These are phyloP conservation scores for Closterium sp. DNA, from an alignment of 139 green algal species.

Conservation along the genomic window DNA sequence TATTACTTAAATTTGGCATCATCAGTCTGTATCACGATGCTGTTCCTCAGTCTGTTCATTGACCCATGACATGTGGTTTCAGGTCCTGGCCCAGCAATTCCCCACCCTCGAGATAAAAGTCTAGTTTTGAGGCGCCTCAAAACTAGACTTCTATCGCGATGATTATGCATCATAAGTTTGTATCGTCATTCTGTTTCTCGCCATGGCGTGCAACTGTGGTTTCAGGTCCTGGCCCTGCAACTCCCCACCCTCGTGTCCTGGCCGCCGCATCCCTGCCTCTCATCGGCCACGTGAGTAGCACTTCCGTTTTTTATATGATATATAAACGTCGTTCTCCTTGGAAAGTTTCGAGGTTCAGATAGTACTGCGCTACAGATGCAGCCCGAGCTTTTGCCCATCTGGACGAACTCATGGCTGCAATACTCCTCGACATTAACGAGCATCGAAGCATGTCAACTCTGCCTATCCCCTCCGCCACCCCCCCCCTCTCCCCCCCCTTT, in stretches of 20 bases:
- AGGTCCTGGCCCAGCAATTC: not conserved
- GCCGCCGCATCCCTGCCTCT: constrained; percentile 40
- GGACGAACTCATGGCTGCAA: not conserved
- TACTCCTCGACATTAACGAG: too few relatives aligned
- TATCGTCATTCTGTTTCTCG: too few relatives aligned
- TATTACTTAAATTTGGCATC: not conserved
- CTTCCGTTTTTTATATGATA: not conserved
- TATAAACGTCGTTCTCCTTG: not conserved
- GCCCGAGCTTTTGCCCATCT: not conserved
- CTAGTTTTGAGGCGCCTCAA: too few relatives aligned
- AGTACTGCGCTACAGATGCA: not conserved
- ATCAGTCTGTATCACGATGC: not conserved
- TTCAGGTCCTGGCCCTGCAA: constrained; percentile 47
- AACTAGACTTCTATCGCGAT: too few relatives aligned
- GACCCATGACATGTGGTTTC: too few relatives aligned
- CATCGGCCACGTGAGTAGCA: constrained; percentile 14
- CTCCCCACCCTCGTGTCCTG: constrained; percentile 43
- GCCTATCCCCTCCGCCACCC: too few relatives aligned
- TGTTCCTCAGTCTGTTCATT: not conserved
- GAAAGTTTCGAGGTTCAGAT: not conserved
- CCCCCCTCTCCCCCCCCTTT: too few relatives aligned
- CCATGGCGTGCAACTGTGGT: too few relatives aligned
- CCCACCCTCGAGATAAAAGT: too few relatives aligned
- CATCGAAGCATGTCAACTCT: too few relatives aligned
- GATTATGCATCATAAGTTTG: too few relatives aligned